Evolutionary conservation across 2,329 filamentous ascomycete species (phyloP).

Genomic region (Colletotrichum cordylinicola): DNA sequence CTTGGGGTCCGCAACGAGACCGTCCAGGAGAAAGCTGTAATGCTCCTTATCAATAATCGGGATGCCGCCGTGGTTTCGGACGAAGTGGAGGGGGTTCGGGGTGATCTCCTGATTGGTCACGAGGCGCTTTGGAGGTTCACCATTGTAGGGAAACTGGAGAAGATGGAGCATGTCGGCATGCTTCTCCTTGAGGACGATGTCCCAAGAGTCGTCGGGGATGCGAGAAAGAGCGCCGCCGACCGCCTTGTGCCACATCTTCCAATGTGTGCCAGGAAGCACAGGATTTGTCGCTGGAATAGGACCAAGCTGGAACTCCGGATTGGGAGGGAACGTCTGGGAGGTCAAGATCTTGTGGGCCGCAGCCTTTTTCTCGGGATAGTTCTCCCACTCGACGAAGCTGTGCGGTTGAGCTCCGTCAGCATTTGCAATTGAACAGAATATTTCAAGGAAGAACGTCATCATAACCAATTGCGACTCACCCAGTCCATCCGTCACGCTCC

Average conservation of each 20-base stretch:
- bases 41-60: slow-evolving; percentile 66
- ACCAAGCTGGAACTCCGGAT: slow-evolving; percentile 61
- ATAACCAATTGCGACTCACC: slow-evolving; percentile 22
- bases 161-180: slow-evolving; percentile 66
- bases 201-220: slow-evolving; percentile 65
- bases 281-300: slow-evolving; percentile 64
- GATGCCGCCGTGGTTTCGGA: slow-evolving; percentile 76
- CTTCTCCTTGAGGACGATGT: slow-evolving; percentile 61
- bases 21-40: slow-evolving; percentile 61
- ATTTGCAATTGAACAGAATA: background rate
- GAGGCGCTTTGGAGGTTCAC: slow-evolving; percentile 65
- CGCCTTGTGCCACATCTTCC: slow-evolving; percentile 65
- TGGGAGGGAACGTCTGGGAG: slow-evolving; percentile 31
- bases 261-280: slow-evolving; percentile 59
- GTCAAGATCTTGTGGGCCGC: slow-evolving; percentile 57
- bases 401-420: background rate
- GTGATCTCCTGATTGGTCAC: slow-evolving; percentile 63
- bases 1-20: slow-evolving; percentile 64
- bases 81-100: slow-evolving; percentile 63
- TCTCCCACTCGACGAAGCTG: slow-evolving; percentile 73
- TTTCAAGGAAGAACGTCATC: background rate
- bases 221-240: slow-evolving; percentile 40
- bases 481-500: slow-evolving; percentile 39
- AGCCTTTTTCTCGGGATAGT: slow-evolving; percentile 71
- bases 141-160: slow-evolving; percentile 69